Evolutionary conservation across 2,329 filamentous ascomycete species (phyloP).

Genomic region (Ilyonectria mors-panacis): DNA sequence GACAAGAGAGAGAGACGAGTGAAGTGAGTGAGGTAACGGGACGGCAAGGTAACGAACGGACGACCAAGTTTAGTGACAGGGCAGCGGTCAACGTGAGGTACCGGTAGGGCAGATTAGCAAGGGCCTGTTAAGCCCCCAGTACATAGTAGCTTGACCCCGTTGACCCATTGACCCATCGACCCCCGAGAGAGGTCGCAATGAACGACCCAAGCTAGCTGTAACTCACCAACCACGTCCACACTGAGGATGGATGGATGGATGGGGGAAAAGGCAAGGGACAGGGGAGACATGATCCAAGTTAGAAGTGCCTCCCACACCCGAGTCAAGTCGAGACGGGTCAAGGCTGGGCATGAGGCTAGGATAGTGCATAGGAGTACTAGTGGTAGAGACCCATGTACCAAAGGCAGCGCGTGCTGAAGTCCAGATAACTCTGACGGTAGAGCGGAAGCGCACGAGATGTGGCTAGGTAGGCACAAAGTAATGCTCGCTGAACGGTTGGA

Average conservation of each 20-base stretch:
- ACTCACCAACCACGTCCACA: slow-evolving; percentile 2
- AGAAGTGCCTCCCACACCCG: background rate
- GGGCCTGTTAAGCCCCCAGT: background rate
- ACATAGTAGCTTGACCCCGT: background rate
- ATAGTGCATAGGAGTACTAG: background rate
- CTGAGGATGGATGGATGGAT: slow-evolving; percentile 4
- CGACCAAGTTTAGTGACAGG: background rate
- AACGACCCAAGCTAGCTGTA: slow-evolving; percentile 3
- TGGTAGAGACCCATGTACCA: background rate
- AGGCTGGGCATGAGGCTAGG: slow-evolving; percentile 11
- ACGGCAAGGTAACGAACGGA: background rate
- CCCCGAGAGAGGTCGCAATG: background rate
- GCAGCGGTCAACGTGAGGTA: slow-evolving; percentile 3
- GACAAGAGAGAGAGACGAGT: background rate
- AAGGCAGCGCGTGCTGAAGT: background rate
- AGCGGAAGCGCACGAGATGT: background rate
- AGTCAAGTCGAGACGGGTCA: slow-evolving; percentile 11
- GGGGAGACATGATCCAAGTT: slow-evolving; percentile 8
- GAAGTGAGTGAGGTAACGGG: slow-evolving; percentile 1
- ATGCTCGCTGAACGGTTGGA: background rate
- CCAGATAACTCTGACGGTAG: background rate
- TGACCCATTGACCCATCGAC: background rate
- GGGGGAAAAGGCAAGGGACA: background rate
- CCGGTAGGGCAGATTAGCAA: slow-evolving; percentile 6
- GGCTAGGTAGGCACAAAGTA: background rate